Base-by-base conservation (phyloP, 2,329 filamentous ascomycete genomes). In the Zelopaecilomyces penicillatus region DNA sequence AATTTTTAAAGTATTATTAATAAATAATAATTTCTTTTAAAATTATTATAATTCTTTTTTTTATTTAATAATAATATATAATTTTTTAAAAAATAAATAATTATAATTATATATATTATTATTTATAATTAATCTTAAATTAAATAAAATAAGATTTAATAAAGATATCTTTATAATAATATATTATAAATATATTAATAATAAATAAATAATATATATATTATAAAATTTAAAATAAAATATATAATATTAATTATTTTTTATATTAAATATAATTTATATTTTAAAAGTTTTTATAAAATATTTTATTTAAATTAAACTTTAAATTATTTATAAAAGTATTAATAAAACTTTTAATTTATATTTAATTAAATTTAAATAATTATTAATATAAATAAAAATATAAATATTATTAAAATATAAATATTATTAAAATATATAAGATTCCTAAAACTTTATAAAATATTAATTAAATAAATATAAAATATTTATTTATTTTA, bases 31-130 rank as follows among this genome's bases (percentile, higher is more conserved):
- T 27, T 6, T 19, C 5, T 27, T 36, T 42, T 28, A 6, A 28
- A 28, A 41, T 7, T 41, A 30, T 11, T 37, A 39, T 39, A 39
- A 44, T 44, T 40, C 29, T 36, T 32, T 37, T 12, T 34, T 37
- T 36, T 26, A 7, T 12, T 30, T 28, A 40, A 39, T 2, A 30
- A 29, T 34, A 30, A 34, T 27, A 33, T 32, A 32, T 33, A 44
- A 5, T 39, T 37, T 37, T n/a, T 11, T 38, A 30, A 19, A 6
- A 3, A 37, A 11, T 37, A 8, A 37, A 31, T 33, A 4, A 29
- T 40, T 5, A 26, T 34, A 6, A 9, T 39, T 33, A 39, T 29
- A 28, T 39, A 11, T 41, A 12, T 31, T 41, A 7, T 30, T 32
- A 19, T 29, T 31, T 36, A 30, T 32, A 39, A 38, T 19, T 43